A percentile compares a stretch with the other conserved stretches of the same genome.
These are phyloP conservation scores for Epipyxis sp. DNA, from an alignment of 108 stramenopile genomes.

Conservation along the genomic window DNA sequence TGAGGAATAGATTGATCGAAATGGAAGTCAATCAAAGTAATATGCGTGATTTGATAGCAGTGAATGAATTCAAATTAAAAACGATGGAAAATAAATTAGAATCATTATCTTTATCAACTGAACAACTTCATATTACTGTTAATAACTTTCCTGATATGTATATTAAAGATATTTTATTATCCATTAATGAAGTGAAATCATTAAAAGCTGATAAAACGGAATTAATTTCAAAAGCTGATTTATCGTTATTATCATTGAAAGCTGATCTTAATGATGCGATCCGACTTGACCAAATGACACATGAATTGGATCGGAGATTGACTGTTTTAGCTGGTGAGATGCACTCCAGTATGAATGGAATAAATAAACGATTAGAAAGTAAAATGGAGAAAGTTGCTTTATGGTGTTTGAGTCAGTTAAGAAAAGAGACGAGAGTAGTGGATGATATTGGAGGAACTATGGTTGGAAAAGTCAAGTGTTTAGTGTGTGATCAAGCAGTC, in stretches of 20 bases:
- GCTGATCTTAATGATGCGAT: not conserved
- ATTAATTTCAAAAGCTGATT: conserved; percentile 1
- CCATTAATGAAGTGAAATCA: not conserved
- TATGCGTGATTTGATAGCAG: not conserved
- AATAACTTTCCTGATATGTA: not conserved
- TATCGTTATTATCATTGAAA: not conserved
- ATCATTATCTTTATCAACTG: not conserved
- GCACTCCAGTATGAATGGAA: too few species aligned
- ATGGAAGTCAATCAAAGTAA: too few species aligned
- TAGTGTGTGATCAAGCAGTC: not conserved
- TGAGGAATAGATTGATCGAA: too few species aligned
- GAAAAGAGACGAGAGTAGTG: not conserved
- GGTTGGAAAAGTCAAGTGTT: conserved; percentile 10
- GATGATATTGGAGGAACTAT: not conserved
- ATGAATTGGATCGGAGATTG: not conserved
- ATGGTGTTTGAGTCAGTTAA: not conserved
- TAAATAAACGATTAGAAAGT: too few species aligned
- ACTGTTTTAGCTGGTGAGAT: not conserved
- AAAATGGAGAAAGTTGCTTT: not conserved
- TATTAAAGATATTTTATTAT: not conserved
- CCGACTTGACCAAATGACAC: not conserved
- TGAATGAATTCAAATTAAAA: not conserved
- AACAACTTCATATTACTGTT: not conserved
- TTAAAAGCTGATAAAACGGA: not conserved
- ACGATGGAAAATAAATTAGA: not conserved